Evolutionary conservation across 2,329 filamentous ascomycete genomes (phyloP), one percentile per base, ranked within the genome.

Genomic region (Exophiala dermatitidis): DNA sequence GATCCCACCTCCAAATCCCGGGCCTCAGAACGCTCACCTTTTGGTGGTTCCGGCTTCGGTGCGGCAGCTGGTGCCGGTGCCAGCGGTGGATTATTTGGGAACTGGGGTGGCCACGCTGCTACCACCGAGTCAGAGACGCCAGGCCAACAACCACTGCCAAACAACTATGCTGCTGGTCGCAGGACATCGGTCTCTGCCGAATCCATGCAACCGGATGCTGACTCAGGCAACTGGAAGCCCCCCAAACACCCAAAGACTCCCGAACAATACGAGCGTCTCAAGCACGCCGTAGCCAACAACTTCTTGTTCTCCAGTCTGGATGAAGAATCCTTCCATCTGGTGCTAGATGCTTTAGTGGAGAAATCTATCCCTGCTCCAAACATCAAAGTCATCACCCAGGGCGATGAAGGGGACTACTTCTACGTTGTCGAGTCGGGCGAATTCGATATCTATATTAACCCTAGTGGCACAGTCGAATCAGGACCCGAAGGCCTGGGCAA

Each of bases 131-230:
- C 88, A 61, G 83, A 82, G 63, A 88, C 50, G 46, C 59, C 58
- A 40, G 48, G 58, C 19, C 19, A 19, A 32, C 58, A 60, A 43
- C 49, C 57, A n/a, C 34, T 95, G 67, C 93, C 93, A 52, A 86
- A 82, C 63, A 90, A 97, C 69, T 97, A 96, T 74, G 95, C 95
- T 70, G 60, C 56, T 36, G 87, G 83, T 64, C 86, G 93, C 60
- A 88, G 93, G 64, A 96, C 90, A 37, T 97, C 93, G 2, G 93
- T 98, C 49, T 97, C 93, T 38, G 93, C 93, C 47, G 93, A 98
- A 72, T 96, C 91, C 1, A 78, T 97, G 66, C 95, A 95, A 70
- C 93, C 93, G 12, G 87, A 86, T 32, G 85, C 90, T 56, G 82
- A 82, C 53, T 85, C 88, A 64, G 89, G 93, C 69, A 93, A 88